phyloP scores from a whole-genome alignment of 257 asterid genomes.

The Leonotis leonurus region DNA sequence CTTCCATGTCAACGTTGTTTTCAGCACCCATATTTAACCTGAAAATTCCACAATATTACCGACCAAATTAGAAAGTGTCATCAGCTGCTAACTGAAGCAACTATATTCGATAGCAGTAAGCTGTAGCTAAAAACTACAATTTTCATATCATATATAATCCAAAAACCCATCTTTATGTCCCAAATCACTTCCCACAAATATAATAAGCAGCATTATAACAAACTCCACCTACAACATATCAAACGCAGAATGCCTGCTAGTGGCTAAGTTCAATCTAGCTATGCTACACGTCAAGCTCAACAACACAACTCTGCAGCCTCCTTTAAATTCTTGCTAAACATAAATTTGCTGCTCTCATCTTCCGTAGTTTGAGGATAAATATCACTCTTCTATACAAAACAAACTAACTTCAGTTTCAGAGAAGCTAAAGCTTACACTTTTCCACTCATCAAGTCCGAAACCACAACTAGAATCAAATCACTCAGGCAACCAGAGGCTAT shows the following conservation, averaged over 20 bases:
- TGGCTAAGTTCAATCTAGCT: background rate
- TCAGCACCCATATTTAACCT: slow-evolving; percentile 59
- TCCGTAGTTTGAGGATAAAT: background rate
- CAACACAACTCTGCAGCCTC: background rate
- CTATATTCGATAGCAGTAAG: slow-evolving; percentile 4
- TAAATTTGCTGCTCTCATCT: background rate
- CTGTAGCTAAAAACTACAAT: background rate
- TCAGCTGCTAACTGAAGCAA: slow-evolving; percentile 4
- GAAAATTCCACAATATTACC: slow-evolving; percentile 6
- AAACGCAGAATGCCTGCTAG: background rate
- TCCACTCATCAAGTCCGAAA: background rate
- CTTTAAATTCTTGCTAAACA: background rate
- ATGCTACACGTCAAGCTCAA: background rate
- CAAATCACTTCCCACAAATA: slow-evolving; percentile 1
- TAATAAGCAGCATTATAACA: background rate
- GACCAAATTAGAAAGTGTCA: background rate
- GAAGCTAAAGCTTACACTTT: slow-evolving; percentile 2
- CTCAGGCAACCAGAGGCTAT: background rate
- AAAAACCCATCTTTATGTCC: slow-evolving; percentile 2
- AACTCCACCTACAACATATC: background rate
- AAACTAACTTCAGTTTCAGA: background rate
- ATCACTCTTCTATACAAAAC: background rate
- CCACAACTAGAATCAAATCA: background rate
- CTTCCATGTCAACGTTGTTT: slow-evolving; percentile 57
- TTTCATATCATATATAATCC: slow-evolving; percentile 6